Percentiles rank a stretch among this genome's conserved stretches.
phyloP scores from a whole-genome alignment of 1,139 yeast genomes.

The Pichia sp. region DNA sequence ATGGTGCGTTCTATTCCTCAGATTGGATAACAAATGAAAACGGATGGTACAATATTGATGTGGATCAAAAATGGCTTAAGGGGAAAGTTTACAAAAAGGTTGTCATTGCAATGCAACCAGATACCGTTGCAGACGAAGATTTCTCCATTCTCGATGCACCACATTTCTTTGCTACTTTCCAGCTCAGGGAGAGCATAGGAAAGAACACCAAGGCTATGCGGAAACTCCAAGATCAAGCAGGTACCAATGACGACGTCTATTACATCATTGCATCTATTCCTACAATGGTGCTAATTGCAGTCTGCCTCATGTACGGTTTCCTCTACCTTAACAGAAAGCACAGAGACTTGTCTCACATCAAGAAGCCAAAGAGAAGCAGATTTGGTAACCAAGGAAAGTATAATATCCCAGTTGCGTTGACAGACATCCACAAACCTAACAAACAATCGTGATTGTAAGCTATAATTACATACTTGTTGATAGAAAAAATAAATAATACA shows the following conservation, averaged over 20 bases:
- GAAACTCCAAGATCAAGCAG: slow-evolving; percentile 43
- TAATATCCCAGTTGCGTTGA: slow-evolving; percentile 21
- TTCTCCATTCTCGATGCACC: slow-evolving; percentile 48
- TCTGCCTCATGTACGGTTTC: slow-evolving; percentile 57
- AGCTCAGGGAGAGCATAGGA: slow-evolving; percentile 50
- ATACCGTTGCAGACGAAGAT: slow-evolving; percentile 55
- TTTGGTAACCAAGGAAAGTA: slow-evolving; percentile 37
- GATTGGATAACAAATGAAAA: slow-evolving; percentile 64
- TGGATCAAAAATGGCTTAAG: slow-evolving; percentile 56
- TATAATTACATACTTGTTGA: background rate
- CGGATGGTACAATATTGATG: slow-evolving; percentile 58
- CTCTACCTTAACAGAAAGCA: slow-evolving; percentile 48
- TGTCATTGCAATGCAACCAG: slow-evolving; percentile 67
- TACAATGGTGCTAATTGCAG: slow-evolving; percentile 56
- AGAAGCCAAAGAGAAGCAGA: slow-evolving; percentile 43
- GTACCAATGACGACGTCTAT: slow-evolving; percentile 58
- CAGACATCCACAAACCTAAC: slow-evolving; percentile 25
- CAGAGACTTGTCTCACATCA: slow-evolving; percentile 39
- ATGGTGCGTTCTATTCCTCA: slow-evolving; percentile 49
- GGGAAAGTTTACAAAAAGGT: slow-evolving; percentile 42
- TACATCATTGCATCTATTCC: slow-evolving; percentile 68
- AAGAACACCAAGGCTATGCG: slow-evolving; percentile 52
- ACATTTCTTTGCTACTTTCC: slow-evolving; percentile 45
- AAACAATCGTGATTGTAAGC: slow-evolving; percentile 8
- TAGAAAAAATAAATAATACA: background rate